Evolutionary conservation across 257 asterid genomes (phyloP), one percentile per base, ranked within the genome.

Genomic region (Cordia subcordata): DNA sequence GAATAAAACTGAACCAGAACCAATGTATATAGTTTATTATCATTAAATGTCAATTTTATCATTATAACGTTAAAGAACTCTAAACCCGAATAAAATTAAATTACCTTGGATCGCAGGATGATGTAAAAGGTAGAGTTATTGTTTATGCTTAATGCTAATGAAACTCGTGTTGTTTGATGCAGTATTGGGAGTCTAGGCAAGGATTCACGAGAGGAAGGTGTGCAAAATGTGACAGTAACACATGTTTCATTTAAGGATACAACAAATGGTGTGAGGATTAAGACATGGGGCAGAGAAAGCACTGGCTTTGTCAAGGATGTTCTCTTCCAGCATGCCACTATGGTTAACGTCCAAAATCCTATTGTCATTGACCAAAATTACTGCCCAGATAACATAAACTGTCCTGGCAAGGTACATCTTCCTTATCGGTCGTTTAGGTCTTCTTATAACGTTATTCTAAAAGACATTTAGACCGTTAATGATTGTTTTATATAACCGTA

Each of bases 171-270:
- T n/a, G 21, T 8, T n/a, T 49, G 17, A 21, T 49, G 54, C 54
- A 53, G 57, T 53, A 53, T 53, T 22, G 57, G 57, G 0, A 53
- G 57, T 33, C 57, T 53, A n/a, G 57, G 39, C 39, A 53, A 23
- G 57, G 57, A 53, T 53, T 53, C 33, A 11, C 4, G 11, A 53
- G 57, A 53, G 57, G 57, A 15, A 22, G 57, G 57, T 11, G 57
- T 53, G 8, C 10, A 53, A 11, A 53, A 53, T 22, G 57, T 53
- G 38, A 53, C 57, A 22, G 57, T 53, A 13, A 53, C 14, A 53
- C 12, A 27, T 12, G 39, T 53, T 22, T 20, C 57, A 23, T 21
- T 53, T 53, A 53, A 8, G 38, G 16, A 53, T 18, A 53, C 57
- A 21, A 37, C 20, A 23, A 53, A 53, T 22, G 57, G 57, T 53